Base-by-base conservation (phyloP, 2,329 filamentous ascomycete species). In the Tympanopsis confertula region DNA sequence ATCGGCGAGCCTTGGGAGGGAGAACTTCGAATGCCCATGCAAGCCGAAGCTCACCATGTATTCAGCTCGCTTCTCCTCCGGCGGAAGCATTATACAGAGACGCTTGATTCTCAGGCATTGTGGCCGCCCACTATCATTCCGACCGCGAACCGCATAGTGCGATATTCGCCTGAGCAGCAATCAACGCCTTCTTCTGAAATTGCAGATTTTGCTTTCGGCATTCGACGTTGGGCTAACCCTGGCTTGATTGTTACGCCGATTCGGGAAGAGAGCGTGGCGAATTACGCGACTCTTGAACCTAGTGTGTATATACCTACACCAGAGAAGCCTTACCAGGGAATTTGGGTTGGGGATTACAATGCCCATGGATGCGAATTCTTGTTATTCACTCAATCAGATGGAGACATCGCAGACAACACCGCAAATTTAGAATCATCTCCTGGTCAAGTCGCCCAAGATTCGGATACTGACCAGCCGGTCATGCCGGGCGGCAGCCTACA, bases 311-410 rank as follows among this genome's bases (percentile, higher is more conserved):
- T 60, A 0, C 71, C 76, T 0, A 78, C 73, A 0, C 47, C 51
- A 22, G 56, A 68, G 39, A 78, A 77, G 46, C 75, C 76, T 0
- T 80, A 71, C 57, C 74, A 74, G 46, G 76, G 76, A 0, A 72
- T 81, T 19, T 81, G 72, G 70, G 68, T 72, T 20, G 76, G 76
- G 1, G 76, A 80, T 45, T 80, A 80, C 46, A 69, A 69, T 1
- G 69, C 70, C 1, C 74, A 80, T 43, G 75, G 75, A 1, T 77
- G 71, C 45, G 76, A 81, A 47, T 80, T 79, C 38, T 50, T 81
- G 2, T 55, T 74, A 3, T 55, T 81, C 26, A 53, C 68, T 37
- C 76, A 81, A 45, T 61, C 61, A 1, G 69, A 73, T n/a, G n/a
- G 7, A 10, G 22, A 26, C 7, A n/a, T 10, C 7, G 22, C 22